phyloP scores from a whole-genome alignment of 2,329 filamentous ascomycete species.

The Beauveria scarabaeidicola region DNA sequence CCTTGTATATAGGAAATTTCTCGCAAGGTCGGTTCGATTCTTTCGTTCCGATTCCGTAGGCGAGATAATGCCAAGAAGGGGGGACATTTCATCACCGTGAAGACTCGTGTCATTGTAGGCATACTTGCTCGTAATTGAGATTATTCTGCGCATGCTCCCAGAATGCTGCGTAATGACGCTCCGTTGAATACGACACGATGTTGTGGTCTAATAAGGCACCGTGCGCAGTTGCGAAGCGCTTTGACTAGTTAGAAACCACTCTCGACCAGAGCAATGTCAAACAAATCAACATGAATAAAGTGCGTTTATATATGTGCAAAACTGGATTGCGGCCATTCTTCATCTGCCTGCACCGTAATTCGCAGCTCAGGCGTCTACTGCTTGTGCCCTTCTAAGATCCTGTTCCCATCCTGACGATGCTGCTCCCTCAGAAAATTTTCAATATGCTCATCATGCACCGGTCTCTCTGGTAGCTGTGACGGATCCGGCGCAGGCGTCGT shows the following conservation, averaged over 20 bases:
- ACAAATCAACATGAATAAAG: too few relatives aligned
- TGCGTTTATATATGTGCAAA: too few relatives aligned
- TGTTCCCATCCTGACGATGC: constrained; percentile 32
- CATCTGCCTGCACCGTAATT: too few relatives aligned
- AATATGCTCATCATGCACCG: constrained; percentile 39
- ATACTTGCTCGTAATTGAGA: background rate
- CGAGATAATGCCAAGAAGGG: constrained; percentile 53
- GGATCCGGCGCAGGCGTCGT: constrained; percentile 8
- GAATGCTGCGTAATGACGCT: too few relatives aligned
- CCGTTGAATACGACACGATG: too few relatives aligned
- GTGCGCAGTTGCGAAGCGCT: too few relatives aligned
- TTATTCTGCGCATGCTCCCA: too few relatives aligned
- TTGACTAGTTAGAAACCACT: too few relatives aligned
- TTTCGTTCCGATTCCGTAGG: constrained; percentile 27
- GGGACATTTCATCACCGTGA: constrained; percentile 35
- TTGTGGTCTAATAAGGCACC: too few relatives aligned
- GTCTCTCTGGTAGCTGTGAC: constrained; percentile 33
- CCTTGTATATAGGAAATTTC: constrained; percentile 58
- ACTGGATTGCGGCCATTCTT: too few relatives aligned
- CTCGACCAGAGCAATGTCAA: too few relatives aligned
- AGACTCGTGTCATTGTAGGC: constrained; percentile 9
- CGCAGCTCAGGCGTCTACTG: background rate
- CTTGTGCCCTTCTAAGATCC: constrained; percentile 15
- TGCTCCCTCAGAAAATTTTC: constrained; percentile 46
- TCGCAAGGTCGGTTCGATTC: constrained; percentile 32